Percentiles rank a stretch among this genome's conserved stretches.
Evolutionary conservation across 169 alveolate species (phyloP).

Genomic region (Eimeria maxima): DNA sequence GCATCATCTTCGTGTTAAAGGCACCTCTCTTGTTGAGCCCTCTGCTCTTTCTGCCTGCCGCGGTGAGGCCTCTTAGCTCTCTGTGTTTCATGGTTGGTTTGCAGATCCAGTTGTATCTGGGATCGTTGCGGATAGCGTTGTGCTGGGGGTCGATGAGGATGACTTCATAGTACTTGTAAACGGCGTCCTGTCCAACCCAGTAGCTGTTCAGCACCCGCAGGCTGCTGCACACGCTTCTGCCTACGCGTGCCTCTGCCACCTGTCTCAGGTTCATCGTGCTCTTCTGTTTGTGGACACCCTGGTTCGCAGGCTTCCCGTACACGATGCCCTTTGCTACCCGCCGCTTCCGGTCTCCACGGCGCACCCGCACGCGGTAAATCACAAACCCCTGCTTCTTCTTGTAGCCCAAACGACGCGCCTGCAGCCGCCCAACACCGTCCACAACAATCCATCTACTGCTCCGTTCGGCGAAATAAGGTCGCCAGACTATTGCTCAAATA

Average conservation of each 20-base stretch:
- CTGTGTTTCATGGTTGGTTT: constrained; percentile 98
- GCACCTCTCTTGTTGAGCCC: constrained; percentile 98
- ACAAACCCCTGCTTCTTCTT: constrained; percentile 99
- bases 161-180: constrained; percentile 99
- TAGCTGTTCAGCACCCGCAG: constrained; percentile 99
- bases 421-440: neutral
- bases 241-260: constrained; percentile 99
- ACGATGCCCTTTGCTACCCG: constrained; percentile 99
- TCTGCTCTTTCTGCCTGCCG: constrained; percentile 95
- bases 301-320: constrained; percentile 99
- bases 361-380: constrained; percentile 99
- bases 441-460: no score
- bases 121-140: constrained; percentile 98
- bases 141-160: constrained; percentile 99
- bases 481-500: no score
- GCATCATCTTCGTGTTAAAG: constrained; percentile 96
- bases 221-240: constrained; percentile 96
- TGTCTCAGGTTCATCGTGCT: constrained; percentile 97
- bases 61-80: constrained; percentile 98
- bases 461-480: no score
- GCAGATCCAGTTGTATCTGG: constrained; percentile 99
- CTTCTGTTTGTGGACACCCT: constrained; percentile 98
- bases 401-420: constrained; percentile 97
- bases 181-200: constrained; percentile 99
- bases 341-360: constrained; percentile 99